These are phyloP conservation scores for Pleodorina starrii DNA, from an alignment of 139 green algal genomes.

Conservation along the genomic window DNA sequence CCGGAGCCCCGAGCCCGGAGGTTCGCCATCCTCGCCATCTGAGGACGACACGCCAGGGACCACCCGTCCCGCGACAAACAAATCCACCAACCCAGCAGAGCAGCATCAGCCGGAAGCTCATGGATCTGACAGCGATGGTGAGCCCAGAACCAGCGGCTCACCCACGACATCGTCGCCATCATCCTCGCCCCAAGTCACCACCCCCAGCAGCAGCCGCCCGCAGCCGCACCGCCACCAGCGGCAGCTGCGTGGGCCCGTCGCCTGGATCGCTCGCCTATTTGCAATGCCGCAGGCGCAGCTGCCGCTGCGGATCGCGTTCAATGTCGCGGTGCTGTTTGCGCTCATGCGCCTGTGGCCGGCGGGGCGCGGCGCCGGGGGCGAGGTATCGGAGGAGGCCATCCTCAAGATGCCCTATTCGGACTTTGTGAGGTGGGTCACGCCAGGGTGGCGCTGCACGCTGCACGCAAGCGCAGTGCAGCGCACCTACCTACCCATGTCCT, in stretches of 20 bases:
- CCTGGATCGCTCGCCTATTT: constrained; percentile 1
- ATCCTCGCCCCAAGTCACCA: not conserved
- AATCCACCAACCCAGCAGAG: not conserved
- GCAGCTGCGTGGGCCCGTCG: not conserved
- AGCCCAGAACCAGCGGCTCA: not conserved
- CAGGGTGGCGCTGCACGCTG: too few species aligned
- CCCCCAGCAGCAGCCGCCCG: not conserved
- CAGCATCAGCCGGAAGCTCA: not conserved
- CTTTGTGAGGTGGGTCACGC: constrained; percentile 80
- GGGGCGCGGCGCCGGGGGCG: constrained; percentile 13
- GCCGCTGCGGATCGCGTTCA: constrained; percentile 65
- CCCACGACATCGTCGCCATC: not conserved
- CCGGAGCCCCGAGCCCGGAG: constrained; percentile 1
- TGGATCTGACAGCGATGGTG: not conserved
- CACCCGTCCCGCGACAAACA: not conserved
- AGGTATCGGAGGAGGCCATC: constrained; percentile 28
- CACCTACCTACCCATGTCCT: not conserved
- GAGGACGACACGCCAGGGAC: not conserved
- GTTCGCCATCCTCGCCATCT: not conserved
- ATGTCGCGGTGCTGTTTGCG: constrained; percentile 69
- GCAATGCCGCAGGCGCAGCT: constrained; percentile 6
- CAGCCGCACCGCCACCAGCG: constrained; percentile 16
- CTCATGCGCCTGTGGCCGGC: constrained; percentile 78
- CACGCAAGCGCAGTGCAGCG: too few species aligned
- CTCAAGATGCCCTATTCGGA: constrained; percentile 76